phyloP scores from a whole-genome alignment of 1,139 yeast species.

The Yamadazyma mexicana region DNA sequence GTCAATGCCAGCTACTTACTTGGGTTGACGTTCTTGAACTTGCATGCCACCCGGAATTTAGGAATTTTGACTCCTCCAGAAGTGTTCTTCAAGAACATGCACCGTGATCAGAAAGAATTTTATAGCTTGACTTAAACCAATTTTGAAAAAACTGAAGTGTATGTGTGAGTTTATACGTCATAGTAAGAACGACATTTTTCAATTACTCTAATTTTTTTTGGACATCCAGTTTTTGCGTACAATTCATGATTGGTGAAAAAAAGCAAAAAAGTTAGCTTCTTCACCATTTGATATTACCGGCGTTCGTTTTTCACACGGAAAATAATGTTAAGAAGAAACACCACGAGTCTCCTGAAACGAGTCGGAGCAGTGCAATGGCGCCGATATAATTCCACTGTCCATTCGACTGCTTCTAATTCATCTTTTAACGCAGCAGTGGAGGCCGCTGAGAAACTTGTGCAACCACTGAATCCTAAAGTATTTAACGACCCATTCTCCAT shows the following conservation, averaged over 20 bases:
- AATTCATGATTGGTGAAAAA: not conserved
- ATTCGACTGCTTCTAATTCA: constrained; percentile 2
- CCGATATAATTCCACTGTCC: not conserved
- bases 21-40: constrained; percentile 70
- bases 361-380: not conserved
- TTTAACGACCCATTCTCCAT: constrained; percentile 80
- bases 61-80: constrained; percentile 84
- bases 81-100: constrained; percentile 58
- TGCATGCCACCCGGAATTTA: constrained; percentile 71
- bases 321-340: constrained; percentile 1
- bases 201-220: not conserved
- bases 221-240: not conserved
- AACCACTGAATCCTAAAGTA: constrained; percentile 57
- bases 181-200: not conserved
- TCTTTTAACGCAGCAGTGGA: constrained; percentile 61
- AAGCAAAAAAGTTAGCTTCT: not conserved
- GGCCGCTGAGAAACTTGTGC: constrained; percentile 78
- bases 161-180: no score
- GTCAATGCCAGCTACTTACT: constrained; percentile 83
- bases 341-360: not conserved
- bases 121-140: constrained; percentile 8
- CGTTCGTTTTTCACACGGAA: not conserved
- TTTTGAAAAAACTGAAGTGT: not conserved
- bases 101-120: constrained; percentile 38
- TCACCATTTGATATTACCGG: not conserved